These are phyloP conservation scores for Forsythia suspensa DNA, from an alignment of 257 asterid species.

Conservation along the genomic window DNA sequence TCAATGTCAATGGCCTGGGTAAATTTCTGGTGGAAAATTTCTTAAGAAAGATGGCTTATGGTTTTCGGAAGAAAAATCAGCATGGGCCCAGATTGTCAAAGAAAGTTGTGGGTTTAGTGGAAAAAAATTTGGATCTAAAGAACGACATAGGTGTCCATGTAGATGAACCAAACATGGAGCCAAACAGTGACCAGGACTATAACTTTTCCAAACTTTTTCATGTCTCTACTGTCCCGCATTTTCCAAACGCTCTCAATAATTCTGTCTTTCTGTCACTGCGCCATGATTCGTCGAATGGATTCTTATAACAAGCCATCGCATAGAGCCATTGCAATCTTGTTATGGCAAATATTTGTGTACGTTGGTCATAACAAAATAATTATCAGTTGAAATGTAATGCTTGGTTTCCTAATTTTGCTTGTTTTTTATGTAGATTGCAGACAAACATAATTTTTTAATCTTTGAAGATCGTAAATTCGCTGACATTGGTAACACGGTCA, in stretches of 20 bases:
- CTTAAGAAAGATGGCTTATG: too few species aligned
- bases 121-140: too few species aligned
- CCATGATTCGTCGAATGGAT: not conserved
- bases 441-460: slow-evolving; percentile 80
- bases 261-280: not conserved
- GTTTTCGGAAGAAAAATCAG: too few species aligned
- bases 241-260: not conserved
- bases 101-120: too few species aligned
- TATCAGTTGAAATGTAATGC: slow-evolving; percentile 7
- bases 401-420: slow-evolving; percentile 25
- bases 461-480: slow-evolving; percentile 98
- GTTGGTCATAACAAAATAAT: not conserved
- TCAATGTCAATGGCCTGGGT: too few species aligned
- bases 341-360: not conserved
- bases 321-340: slow-evolving; percentile 8
- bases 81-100: too few species aligned
- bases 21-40: too few species aligned
- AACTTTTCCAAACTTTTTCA: not conserved
- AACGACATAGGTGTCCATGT: too few species aligned
- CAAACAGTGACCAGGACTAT: too few species aligned
- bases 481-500: slow-evolving; percentile 97
- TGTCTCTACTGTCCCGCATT: not conserved
- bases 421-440: slow-evolving; percentile 69
- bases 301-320: slow-evolving; percentile 3
- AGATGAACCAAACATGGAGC: too few species aligned